Percentiles rank a stretch among this genome's conserved stretches.
phyloP scores from a whole-genome alignment of 2,329 filamentous ascomycete species.

The Biscogniauxia sp. region DNA sequence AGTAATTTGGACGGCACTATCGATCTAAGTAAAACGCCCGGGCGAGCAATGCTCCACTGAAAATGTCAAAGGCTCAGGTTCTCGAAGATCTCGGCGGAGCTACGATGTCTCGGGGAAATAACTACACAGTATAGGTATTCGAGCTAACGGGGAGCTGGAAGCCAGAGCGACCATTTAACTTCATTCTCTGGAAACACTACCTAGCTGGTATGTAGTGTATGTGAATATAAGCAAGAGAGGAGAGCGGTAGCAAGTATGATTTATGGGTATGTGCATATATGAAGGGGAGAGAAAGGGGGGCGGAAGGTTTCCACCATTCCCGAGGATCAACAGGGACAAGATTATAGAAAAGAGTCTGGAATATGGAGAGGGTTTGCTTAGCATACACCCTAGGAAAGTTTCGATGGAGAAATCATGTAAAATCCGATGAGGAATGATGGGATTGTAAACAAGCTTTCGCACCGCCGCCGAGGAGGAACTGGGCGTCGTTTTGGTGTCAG shows the following conservation, averaged over 20 bases:
- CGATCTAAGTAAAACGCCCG: not conserved
- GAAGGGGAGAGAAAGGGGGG: not conserved
- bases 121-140: not conserved
- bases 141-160: not conserved
- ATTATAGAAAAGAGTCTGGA: not conserved
- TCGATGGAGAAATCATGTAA: not conserved
- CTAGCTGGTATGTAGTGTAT: too few species aligned
- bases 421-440: not conserved
- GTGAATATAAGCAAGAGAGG: too few species aligned
- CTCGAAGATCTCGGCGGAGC: not conserved
- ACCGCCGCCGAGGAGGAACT: not conserved
- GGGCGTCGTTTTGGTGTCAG: not conserved
- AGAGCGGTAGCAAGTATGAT: too few species aligned
- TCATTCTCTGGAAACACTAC: not conserved
- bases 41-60: not conserved
- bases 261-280: not conserved
- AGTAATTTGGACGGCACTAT: not conserved
- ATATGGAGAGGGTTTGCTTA: not conserved
- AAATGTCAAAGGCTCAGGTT: not conserved
- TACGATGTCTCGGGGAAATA: not conserved
- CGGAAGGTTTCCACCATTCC: not conserved
- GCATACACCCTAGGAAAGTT: not conserved
- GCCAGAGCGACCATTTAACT: not conserved
- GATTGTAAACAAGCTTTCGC: not conserved
- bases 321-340: not conserved